A percentile compares a stretch with the other conserved stretches of the same genome.
Conservation (phyloP, 129 eudicot species). For the Lactuca sativa region DNA sequence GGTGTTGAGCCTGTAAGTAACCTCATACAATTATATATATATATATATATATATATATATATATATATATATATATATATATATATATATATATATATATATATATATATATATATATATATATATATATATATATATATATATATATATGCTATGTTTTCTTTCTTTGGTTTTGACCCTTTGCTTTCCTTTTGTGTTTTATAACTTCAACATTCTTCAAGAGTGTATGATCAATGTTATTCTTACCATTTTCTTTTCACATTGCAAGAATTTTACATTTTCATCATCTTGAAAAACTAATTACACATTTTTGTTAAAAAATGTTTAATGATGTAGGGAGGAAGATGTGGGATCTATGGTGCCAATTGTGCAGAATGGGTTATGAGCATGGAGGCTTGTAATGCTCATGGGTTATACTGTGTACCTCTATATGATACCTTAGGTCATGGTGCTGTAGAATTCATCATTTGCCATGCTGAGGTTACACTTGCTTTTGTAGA, state of each 20-base stretch:
- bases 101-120: background rate
- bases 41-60: too few relatives aligned
- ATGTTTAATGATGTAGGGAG: constrained; percentile 55
- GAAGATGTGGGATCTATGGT: constrained; percentile 87
- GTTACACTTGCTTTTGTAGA: constrained; percentile 78
- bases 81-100: too few relatives aligned
- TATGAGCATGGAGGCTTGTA: constrained; percentile 98
- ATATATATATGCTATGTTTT: background rate
- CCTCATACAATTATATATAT: constrained; percentile 11
- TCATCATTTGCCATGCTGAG: constrained; percentile 90
- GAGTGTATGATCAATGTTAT: background rate
- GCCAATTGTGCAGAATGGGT: constrained; percentile 91
- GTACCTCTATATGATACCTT: constrained; percentile 89
- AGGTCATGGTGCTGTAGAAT: constrained; percentile 95
- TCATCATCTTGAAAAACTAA: background rate
- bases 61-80: too few relatives aligned
- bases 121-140: background rate
- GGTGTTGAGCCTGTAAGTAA: constrained; percentile 71
- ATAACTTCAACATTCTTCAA: background rate
- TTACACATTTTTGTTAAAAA: background rate
- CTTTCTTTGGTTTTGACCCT: background rate
- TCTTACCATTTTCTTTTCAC: background rate
- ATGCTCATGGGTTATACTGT: constrained; percentile 90
- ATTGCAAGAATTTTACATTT: background rate
- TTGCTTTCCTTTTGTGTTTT: background rate